Conservation (phyloP, 208 protist species). For the Trypanosoma scelopori region DNA sequence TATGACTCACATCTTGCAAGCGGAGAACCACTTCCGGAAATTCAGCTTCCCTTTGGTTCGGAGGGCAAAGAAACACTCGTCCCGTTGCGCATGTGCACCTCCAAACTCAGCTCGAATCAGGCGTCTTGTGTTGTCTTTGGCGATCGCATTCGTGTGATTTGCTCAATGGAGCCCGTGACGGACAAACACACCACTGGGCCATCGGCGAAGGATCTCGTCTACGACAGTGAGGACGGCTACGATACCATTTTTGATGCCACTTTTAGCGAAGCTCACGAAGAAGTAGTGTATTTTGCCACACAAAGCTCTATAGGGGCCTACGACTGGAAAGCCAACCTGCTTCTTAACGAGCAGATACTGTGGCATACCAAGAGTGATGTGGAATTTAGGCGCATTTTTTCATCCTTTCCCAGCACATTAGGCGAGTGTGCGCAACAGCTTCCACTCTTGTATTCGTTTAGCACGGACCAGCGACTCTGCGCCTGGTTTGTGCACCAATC, state of each 20-base stretch:
- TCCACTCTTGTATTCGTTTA: slow-evolving; percentile 79
- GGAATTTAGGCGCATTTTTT: slow-evolving; percentile 77
- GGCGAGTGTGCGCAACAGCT: slow-evolving; percentile 15
- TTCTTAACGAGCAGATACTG: slow-evolving; percentile 76
- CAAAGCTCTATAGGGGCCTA: slow-evolving; percentile 67
- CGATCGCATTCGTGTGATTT: slow-evolving; percentile 65
- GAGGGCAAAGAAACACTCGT: background rate
- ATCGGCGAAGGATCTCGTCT: slow-evolving; percentile 60
- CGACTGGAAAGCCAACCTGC: slow-evolving; percentile 70
- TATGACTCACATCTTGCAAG: slow-evolving; percentile 65
- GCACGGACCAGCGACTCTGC: slow-evolving; percentile 67
- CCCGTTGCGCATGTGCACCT: slow-evolving; percentile 30
- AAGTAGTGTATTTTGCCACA: slow-evolving; percentile 74
- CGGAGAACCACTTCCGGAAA: slow-evolving; percentile 25
- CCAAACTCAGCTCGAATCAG: slow-evolving; percentile 39
- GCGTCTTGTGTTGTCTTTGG: slow-evolving; percentile 60
- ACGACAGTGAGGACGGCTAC: slow-evolving; percentile 60
- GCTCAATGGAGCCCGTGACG: slow-evolving; percentile 20
- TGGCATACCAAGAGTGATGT: slow-evolving; percentile 59
- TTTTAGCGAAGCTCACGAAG: slow-evolving; percentile 79
- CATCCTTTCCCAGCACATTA: slow-evolving; percentile 38
- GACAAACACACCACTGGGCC: background rate
- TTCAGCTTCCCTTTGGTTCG: slow-evolving; percentile 11
- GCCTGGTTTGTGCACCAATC: slow-evolving; percentile 62
- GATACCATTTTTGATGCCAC: slow-evolving; percentile 72